Base-by-base conservation (phyloP, 2,329 filamentous ascomycete species). In the Nannizziopsis barbatae region DNA sequence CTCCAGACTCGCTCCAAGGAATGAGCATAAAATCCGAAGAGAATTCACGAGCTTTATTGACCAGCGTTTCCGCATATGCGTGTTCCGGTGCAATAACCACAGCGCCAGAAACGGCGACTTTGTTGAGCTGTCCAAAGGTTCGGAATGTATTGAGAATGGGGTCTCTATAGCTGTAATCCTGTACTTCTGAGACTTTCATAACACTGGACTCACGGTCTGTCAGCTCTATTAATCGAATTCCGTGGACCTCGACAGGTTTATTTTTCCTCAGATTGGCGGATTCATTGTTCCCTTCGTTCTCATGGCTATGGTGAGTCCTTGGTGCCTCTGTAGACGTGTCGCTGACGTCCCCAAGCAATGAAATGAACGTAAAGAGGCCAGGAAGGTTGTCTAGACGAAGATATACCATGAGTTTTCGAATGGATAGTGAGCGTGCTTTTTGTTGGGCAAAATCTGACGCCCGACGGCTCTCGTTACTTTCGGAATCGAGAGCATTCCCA, bases 151-250 rank as follows among this genome's bases (percentile, higher is more conserved):
- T 95, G 47, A 95, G 80, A 3, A 96, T 82, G 0, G 90, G 87
- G 58, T 96, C 90, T 58, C 77, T 75, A 5, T 76, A 73, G 20
- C 77, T 77, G 52, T 80, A 77, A 42, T 92, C 86, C 35, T 88
- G 83, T 2, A 83, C 75, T 60, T 93, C 87, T 0, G 87, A 83
- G 9, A 94, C 86, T 57, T 86, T 83, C 90, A 96, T 96, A 57
- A 95, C 90, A 14, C 88, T 89, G 0, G 90, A 95, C 37, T 86
- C 84, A 75, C 90, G 87, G 58, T 95, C 89, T 0, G 86, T 93
- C 10, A 96, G 76, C 60, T 93, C 86, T 42, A 93, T 69, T 12
- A 96, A 75, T 11, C 89, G 83, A n/a, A 95, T 69, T 30, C 88
- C 90, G 58, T 94, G 86, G 0, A 88, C 83, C 59, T 84, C 76